Base-by-base conservation (phyloP, 164 flowering plant genomes). In the Pachysandra terminalis region DNA sequence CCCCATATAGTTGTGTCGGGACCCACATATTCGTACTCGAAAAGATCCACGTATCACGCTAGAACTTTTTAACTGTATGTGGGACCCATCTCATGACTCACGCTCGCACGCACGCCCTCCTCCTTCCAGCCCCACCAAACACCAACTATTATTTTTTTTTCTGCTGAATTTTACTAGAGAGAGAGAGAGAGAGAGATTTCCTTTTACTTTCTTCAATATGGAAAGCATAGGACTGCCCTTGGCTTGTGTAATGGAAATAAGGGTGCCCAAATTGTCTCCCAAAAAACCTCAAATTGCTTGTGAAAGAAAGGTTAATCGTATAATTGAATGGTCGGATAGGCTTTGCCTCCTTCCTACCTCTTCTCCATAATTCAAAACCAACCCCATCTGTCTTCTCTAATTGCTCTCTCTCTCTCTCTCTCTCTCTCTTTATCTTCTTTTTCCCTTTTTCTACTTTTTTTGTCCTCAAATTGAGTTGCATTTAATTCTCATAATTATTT, bases 31-130 rank as follows among this genome's bases (percentile, higher is more conserved):
- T 84, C 90, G 83, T 80, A 79, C 23, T 24, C 37, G 26, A 45
- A 35, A 56, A 82, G 86, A 80, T 59, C 82, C 86, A 78, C 80
- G 79, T 71, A 79, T 84, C 73, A 68, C 86, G 87, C 85, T 83
- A 79, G 75, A 7, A 7, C 75, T 78, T 51, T 55, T 77, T 55
- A 69, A 71, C 81, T 79, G 82, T 78, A 75, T 71, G 74, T 72
- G 72, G 78, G 71, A 4, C 74, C 74, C 69, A 67, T 68, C 79
- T 75, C 65, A 71, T 63, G 74, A 72, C 65, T 54, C 57, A 58
- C 74, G 54, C 54, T 19, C 21, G 54, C 68, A 51, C 60, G 12
- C 54, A 9, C 19, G 16, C 61, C 37, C 5, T 32, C 3, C 37
- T 9, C 23, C 17, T n/a, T 51, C 10, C 0, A 81, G n/a, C n/a